phyloP scores from a whole-genome alignment of 2,329 filamentous ascomycete genomes.

The Colletotrichum echinochloae region DNA sequence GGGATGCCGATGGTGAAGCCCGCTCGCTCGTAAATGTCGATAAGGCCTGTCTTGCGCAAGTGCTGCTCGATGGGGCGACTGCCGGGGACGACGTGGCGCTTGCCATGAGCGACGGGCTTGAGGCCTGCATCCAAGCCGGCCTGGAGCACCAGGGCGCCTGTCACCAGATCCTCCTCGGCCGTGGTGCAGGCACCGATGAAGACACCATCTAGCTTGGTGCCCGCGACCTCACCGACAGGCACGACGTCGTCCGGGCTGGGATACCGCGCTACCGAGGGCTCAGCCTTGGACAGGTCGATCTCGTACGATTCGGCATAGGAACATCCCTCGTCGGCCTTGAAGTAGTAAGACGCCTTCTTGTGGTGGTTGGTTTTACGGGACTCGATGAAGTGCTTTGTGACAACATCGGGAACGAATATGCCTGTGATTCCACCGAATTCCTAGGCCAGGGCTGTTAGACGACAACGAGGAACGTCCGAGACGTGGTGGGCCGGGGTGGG shows the following conservation, averaged over 20 bases:
- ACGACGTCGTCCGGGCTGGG: constrained; percentile 59
- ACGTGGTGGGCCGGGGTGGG: too few relatives aligned
- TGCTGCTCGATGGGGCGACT: constrained; percentile 53
- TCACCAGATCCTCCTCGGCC: constrained; percentile 57
- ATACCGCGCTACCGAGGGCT: constrained; percentile 54
- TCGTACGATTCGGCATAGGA: constrained; percentile 51
- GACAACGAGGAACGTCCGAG: not conserved
- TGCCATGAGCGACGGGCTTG: constrained; percentile 48
- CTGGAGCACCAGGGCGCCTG: constrained; percentile 56
- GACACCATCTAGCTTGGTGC: constrained; percentile 53
- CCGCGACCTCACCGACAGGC: constrained; percentile 50
- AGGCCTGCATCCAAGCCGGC: constrained; percentile 50
- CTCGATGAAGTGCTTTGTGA: constrained; percentile 51
- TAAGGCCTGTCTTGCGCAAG: constrained; percentile 50
- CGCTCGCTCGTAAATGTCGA: constrained; percentile 53
- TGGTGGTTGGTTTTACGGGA: constrained; percentile 50
- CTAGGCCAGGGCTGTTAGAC: not conserved
- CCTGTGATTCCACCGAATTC: constrained; percentile 59
- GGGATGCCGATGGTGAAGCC: constrained; percentile 57
- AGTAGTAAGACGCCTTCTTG: constrained; percentile 52
- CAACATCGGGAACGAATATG: constrained; percentile 55
- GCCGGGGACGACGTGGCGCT: constrained; percentile 56
- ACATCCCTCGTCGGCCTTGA: constrained; percentile 53
- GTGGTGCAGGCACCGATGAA: constrained; percentile 63
- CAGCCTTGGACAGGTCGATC: constrained; percentile 54